Evolutionary conservation across 2,329 filamentous ascomycete species (phyloP).

Genomic region (Fusarium newnesense): DNA sequence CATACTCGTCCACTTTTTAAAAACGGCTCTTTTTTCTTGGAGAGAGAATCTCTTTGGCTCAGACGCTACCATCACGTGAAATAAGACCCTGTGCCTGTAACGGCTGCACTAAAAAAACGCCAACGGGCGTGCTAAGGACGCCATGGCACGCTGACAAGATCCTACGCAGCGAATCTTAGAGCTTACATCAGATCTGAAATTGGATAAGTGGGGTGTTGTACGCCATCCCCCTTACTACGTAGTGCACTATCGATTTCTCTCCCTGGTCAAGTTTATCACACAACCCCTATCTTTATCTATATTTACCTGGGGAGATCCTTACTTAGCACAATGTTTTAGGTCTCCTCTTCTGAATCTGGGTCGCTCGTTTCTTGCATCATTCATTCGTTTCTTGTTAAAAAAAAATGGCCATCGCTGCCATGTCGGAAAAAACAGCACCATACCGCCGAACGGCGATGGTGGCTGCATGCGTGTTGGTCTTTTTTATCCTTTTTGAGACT

Average conservation of each 20-base stretch:
- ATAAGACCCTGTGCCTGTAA: neutral
- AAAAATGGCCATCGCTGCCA: constrained; percentile 11
- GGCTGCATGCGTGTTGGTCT: constrained; percentile 5
- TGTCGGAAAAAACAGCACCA: constrained; percentile 10
- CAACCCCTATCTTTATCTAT: constrained; percentile 7
- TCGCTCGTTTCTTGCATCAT: neutral
- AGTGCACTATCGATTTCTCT: constrained; percentile 8
- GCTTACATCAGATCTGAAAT: constrained; percentile 21
- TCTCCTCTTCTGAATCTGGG: neutral
- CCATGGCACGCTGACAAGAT: neutral
- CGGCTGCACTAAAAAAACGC: neutral
- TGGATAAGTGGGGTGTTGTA: constrained; percentile 12
- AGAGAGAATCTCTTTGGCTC: neutral
- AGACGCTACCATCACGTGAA: neutral
- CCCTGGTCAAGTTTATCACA: constrained; percentile 8
- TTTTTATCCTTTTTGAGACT: constrained; percentile 24
- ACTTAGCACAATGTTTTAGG: neutral
- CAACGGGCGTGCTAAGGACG: neutral
- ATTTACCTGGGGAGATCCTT: neutral
- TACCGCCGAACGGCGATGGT: constrained; percentile 15
- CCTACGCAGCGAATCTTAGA: neutral
- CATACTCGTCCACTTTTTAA: neutral
- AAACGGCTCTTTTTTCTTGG: neutral
- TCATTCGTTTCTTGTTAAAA: neutral
- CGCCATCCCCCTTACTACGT: constrained; percentile 17